Base-by-base conservation (phyloP, 2,329 filamentous ascomycete species). In the Drechslerella stenobrocha region DNA sequence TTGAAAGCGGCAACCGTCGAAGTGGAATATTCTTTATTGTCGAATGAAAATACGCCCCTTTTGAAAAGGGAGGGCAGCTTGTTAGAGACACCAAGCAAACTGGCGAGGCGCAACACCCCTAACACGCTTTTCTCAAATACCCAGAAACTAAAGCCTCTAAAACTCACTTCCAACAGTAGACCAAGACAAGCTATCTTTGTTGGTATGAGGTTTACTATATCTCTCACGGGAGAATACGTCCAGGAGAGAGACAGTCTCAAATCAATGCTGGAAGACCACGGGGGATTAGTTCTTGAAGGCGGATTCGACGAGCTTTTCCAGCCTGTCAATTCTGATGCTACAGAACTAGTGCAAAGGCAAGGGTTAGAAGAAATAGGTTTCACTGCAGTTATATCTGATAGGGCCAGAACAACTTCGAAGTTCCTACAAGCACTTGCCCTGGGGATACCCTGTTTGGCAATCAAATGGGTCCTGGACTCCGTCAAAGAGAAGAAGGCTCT, bases 361-460 rank as follows among this genome's bases (percentile, higher is more conserved):
- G 75, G 79, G 20, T 82, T 82, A 20, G 73, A 78, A 32, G 77
- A 81, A 1, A 79, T 85, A 0, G 87, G 89, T 0, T 97, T 98
- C 74, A 85, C 88, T 0, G 91, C 90, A 2, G 79, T 97, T 11
- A 88, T 98, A 65, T 87, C 91, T 0, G 89, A 97, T 73, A 83
- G 84, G 2, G 88, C 96, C 75, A 93, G 88, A 4, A 85, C 92
- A 46, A 90, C 90, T 70, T 83, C 86, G 50, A 98, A 97, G 75
- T 96, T 93, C 76, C 88, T 97, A 81, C 91, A 97, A 77, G 93
- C 93, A 0, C 82, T 98, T 1, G 91, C 93, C 0, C 82, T 98
- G 0, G 90, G 89, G 0, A 77, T 98, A 0, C 93, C 93, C 0
- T 96, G 91, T 73, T 80, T 98, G 1, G 87, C 89, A 3, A 82